Percentiles rank a stretch among this genome's conserved stretches.
Conservation (phyloP, 257 asterid species). For the Cordia subcordata region DNA sequence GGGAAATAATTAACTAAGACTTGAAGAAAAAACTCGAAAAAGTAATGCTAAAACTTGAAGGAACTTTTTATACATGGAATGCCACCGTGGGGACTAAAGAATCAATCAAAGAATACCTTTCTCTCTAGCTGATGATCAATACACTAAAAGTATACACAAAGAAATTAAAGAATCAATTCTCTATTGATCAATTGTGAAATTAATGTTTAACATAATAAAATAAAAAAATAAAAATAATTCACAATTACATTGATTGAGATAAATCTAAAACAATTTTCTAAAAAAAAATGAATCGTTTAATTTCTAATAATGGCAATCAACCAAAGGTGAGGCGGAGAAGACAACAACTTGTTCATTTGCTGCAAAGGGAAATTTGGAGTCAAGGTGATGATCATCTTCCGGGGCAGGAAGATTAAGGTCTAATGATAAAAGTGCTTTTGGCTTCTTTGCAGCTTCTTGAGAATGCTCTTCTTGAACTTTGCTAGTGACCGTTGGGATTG, state of each 20-base stretch:
- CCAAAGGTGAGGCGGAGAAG: constrained; percentile 67
- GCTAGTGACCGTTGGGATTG: constrained; percentile 32
- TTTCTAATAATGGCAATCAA: constrained; percentile 65
- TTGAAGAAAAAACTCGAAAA: too few species aligned
- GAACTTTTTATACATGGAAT: too few species aligned
- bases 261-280: too few species aligned
- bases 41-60: too few species aligned
- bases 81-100: too few species aligned
- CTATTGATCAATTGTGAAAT: neutral
- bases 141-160: neutral
- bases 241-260: neutral
- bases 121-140: neutral
- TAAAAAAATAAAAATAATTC: too few species aligned
- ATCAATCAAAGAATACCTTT: too few species aligned
- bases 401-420: constrained; percentile 96
- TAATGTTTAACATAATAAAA: too few species aligned
- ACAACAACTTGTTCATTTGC: constrained; percentile 67
- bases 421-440: constrained; percentile 45
- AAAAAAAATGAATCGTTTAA: constrained; percentile 26
- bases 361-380: constrained; percentile 43
- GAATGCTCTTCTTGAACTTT: constrained; percentile 11
- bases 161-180: neutral
- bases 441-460: constrained; percentile 39
- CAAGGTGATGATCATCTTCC: constrained; percentile 43
- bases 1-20: too few species aligned